Evolutionary conservation across 306 rosid genomes (phyloP).

Genomic region (Nissolia schottii): DNA sequence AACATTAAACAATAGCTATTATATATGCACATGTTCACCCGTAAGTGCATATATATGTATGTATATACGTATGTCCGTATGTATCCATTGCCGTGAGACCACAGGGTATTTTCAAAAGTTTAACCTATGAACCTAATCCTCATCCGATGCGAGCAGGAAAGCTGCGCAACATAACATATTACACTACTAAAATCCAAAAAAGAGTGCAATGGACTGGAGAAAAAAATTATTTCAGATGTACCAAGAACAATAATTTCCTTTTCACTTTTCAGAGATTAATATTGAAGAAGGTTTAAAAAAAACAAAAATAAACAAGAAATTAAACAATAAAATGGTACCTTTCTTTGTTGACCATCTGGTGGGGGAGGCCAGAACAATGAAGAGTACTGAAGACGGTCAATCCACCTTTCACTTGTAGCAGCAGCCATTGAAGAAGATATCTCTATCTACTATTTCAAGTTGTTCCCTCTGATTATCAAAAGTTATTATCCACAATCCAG

Average conservation of each 20-base stretch:
- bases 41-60: not conserved
- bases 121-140: not conserved
- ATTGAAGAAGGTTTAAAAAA: not conserved
- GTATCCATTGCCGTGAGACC: not conserved
- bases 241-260: not conserved
- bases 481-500: slow-evolving; percentile 25
- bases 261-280: not conserved
- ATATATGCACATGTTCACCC: not conserved
- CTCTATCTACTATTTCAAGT: slow-evolving; percentile 18
- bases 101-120: not conserved
- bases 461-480: slow-evolving; percentile 22
- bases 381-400: slow-evolving; percentile 63
- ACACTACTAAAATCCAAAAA: not conserved
- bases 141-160: not conserved
- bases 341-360: slow-evolving; percentile 54
- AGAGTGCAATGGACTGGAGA: not conserved
- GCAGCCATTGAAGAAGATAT: slow-evolving; percentile 47
- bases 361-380: slow-evolving; percentile 95
- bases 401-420: slow-evolving; percentile 69
- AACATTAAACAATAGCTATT: not conserved
- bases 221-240: not conserved
- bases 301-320: not conserved
- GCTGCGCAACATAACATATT: not conserved
- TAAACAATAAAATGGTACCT: slow-evolving; percentile 39
- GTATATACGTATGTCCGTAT: not conserved